A percentile compares a stretch with the other conserved stretches of the same genome.
These are phyloP conservation scores for Akanthomyces muscarius DNA, from an alignment of 2,329 filamentous ascomycete genomes.

Conservation along the genomic window DNA sequence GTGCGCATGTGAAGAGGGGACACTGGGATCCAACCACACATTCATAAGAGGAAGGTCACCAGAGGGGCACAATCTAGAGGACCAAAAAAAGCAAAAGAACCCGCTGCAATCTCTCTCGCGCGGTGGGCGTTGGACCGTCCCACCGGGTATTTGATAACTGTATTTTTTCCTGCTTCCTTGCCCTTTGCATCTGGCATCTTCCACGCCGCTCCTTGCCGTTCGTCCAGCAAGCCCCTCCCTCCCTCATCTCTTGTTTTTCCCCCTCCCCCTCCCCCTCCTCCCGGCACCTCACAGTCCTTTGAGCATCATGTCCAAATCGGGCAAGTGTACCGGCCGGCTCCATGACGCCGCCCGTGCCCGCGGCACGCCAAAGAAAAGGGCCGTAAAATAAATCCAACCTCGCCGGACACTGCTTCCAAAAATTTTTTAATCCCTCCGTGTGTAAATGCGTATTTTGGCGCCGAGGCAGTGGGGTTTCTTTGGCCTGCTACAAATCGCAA, in stretches of 20 bases:
- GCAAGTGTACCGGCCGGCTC: constrained; percentile 14
- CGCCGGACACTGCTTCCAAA: too few relatives aligned
- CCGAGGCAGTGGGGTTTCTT: not conserved
- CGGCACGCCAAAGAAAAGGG: not conserved
- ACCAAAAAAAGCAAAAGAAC: constrained; percentile 5
- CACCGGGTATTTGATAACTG: not conserved
- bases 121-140: not conserved
- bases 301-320: constrained; percentile 10
- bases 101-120: not conserved
- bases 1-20: constrained; percentile 13
- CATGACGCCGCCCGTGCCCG: not conserved
- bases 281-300: not conserved
- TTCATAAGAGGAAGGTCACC: constrained; percentile 9
- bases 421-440: too few relatives aligned
- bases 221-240: not conserved
- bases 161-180: not conserved
- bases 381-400: not conserved
- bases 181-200: not conserved
- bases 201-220: not conserved
- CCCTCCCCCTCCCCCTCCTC: not conserved
- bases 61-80: not conserved
- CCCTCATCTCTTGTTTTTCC: not conserved
- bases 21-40: not conserved
- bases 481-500: not conserved
- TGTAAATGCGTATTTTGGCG: not conserved